Base-by-base conservation (phyloP, 73 alveolate genomes). In the Paramecium pentaurelia region DNA sequence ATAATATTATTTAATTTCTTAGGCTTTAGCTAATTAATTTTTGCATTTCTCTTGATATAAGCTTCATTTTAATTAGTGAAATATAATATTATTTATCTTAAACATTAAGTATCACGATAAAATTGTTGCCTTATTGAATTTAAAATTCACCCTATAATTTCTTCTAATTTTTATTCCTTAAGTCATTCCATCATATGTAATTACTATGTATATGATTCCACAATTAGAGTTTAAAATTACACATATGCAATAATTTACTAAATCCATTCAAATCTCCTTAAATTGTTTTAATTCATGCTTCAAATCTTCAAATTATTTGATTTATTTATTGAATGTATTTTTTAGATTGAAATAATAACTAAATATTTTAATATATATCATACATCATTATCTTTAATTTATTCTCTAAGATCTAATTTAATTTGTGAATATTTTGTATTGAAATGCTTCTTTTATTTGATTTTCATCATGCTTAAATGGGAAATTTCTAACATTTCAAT, bases 181-280 rank as follows among this genome's bases (percentile, higher is more conserved):
- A 14, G 59, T 88, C 25, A 91, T 12, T 45, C 95, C 95, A 32
- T 83, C 25, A 80, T 91, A 93, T 14, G 58, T 80, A 0, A 91
- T 91, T 49, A 93, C 95, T 44, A 77, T 77, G 71, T 77, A 91
- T 84, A 91, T 34, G 36, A 70, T 91, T 71, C 95, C 95, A 1
- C 95, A 93, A 49, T 45, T 27, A 18, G 95, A 34, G 54, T 91
- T 91, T n/a, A 91, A 45, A 80, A 91, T 84, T 14, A 93, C 95
- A 49, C 86, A 85, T 14, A 91, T 77, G 18, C 85, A 91, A 47
- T 87, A 42, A 28, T 34, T 28, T 25, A 91, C 80, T 11, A 91
- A n/a, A 44, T 91, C 95, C 34, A 86, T 25, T 28, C 93, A 36
- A 22, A 71, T 45, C 28, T 45, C 86, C 54, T 68, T 83, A 58